Conservation (phyloP, 768 basidiomycete species). For the Lentinus tigrinus region DNA sequence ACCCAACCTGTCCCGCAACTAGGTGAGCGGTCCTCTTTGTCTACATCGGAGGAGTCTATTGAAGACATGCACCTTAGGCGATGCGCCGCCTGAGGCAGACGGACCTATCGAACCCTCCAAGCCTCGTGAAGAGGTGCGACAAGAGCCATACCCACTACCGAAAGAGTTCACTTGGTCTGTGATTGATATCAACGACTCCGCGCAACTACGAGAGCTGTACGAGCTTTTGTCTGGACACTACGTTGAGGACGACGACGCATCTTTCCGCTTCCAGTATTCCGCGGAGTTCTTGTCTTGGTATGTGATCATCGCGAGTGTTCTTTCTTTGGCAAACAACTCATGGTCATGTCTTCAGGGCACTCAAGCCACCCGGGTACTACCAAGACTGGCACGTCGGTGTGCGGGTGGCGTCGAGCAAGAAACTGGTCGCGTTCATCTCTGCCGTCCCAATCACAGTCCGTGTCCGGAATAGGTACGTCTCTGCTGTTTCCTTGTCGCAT, state of each 20-base stretch:
- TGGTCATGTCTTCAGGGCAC: constrained; percentile 62
- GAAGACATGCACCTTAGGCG: constrained; percentile 40
- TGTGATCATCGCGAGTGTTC: constrained; percentile 8
- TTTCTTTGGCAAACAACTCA: background rate
- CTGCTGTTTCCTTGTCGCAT: no score
- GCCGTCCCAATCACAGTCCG: constrained; percentile 85
- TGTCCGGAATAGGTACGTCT: constrained; percentile 79
- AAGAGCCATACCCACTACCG: constrained; percentile 85
- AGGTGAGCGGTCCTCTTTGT: constrained; percentile 38
- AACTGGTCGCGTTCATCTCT: constrained; percentile 94
- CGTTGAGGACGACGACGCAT: constrained; percentile 93
- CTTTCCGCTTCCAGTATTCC: constrained; percentile 96
- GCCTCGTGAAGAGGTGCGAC: constrained; percentile 74
- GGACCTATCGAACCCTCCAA: constrained; percentile 87
- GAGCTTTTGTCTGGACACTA: constrained; percentile 90
- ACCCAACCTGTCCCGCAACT: constrained; percentile 97
- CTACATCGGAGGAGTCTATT: background rate
- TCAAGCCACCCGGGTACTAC: constrained; percentile 90
- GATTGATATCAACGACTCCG: constrained; percentile 74
- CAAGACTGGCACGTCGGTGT: constrained; percentile 97
- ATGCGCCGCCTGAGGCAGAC: constrained; percentile 66
- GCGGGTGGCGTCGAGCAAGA: constrained; percentile 85
- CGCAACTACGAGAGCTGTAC: constrained; percentile 89
- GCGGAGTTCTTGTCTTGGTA: constrained; percentile 93
- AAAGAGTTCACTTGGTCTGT: constrained; percentile 91